Base-by-base conservation (phyloP, 2,329 filamentous ascomycete genomes). In the Hymenoscyphus infarciens region DNA sequence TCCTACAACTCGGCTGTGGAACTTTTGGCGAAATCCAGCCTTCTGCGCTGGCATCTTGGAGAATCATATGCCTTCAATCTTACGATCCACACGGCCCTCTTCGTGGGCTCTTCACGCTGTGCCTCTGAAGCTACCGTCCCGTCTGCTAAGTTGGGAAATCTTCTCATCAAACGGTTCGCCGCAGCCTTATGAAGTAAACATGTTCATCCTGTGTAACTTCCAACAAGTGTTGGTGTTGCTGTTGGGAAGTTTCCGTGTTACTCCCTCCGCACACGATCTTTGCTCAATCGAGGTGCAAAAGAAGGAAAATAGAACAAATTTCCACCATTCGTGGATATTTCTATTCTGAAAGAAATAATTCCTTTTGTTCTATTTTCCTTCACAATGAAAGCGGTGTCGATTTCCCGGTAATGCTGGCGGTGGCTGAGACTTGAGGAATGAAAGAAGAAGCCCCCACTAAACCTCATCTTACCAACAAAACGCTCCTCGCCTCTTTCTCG, bases 1-100 rank as follows among this genome's bases (percentile, higher is more conserved):
- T 52, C 11, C 19, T 52, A 22, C 42, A 19, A 52, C 45, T 25
- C 8, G 45, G 45, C 45, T 52, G 45, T 52, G 45, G 45, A 25
- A 52, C 45, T 22, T 22, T 13, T 11, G 19, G 25, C 10, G 45
- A 22, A 22, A 52, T 11, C 25, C 45, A 13, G 45, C 45, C 45
- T 52, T 52, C 45, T 52, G 45, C 19, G 45, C 45, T 52, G 45
- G 45, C 45, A 13, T 10, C n/a, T 52, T 22, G 45, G 45, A 52
- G 22, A 52, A 52, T 25, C 10, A 13, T 52, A 25, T 52, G 19
- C 45, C 19, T 52, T 25, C 19, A 11, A 25, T 52, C 45, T 52
- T 52, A 52, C 19, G 22, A 22, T 52, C 45, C 42, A 22, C 19
- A 22, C 42, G 42, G 45, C 2, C 10, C 19, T 52, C 4, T 11